Evolutionary conservation across 2,329 filamentous ascomycete species (phyloP), one percentile per base, ranked within the genome.

Genomic region (Lasiodiplodia sp.): DNA sequence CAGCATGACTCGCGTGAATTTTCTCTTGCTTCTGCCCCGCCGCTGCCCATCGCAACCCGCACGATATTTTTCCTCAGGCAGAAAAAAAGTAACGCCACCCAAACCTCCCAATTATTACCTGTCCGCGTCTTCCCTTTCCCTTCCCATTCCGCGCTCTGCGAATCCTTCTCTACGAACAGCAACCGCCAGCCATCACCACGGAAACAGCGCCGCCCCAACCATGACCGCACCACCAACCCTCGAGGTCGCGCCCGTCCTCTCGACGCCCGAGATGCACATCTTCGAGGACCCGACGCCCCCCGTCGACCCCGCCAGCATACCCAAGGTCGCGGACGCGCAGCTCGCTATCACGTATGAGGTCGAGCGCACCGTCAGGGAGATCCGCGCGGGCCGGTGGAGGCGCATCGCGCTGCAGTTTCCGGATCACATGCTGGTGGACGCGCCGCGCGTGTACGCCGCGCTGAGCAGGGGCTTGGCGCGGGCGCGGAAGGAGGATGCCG

Each of bases 351-450:
- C 92, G 60, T 99, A 98, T 83, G 96, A 99, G 80, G 91, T 97
- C 72, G 85, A 87, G 69, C 87, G 92, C 68, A 97, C 96, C 0
- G 87, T 93, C 60, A 79, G 82, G 44, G 92, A 97, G 79, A 91
- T 99, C 57, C 84, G 85, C n/a, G 80, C 84, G 5, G 91, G 89
- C 53, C 85, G 85, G 78, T 97, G 93, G 87, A 87, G 82, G 71
- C 87, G 91, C 63, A 87, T 99, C 38, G 96, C 94, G 0, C 83
- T 99, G n/a, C 96, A 99, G 77, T 98, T 99, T 73, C 95, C 96
- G 0, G 96, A 99, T 81, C 86, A 91, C 34, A 97, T 98, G 93
- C 87, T 99, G 0, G 85, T 88, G 0, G 94, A 99, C 84, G 93
- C 92, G 10, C 91, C 93, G 5, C 86, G 91, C 68, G 92, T 97